Base-by-base conservation (phyloP, 2,329 filamentous ascomycete species). In the Thyridium curvatum region DNA sequence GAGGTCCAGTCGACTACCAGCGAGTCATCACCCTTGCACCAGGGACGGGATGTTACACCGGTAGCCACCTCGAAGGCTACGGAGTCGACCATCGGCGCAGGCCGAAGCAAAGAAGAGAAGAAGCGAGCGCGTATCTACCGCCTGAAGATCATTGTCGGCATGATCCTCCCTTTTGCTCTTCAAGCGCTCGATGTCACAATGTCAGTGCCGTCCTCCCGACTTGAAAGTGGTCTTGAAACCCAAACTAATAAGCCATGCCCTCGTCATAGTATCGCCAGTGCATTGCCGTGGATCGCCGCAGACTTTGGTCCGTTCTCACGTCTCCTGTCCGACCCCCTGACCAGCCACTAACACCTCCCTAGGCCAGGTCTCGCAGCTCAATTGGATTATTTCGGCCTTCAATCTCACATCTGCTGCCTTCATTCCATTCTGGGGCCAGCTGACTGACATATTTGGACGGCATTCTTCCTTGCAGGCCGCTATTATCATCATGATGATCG, bases 331-430 rank as follows among this genome's bases (percentile, higher is more conserved):
- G 8, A 18, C 8, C 12, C 8, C 14, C 16, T 21, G 2, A 21
- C 31, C 34, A 8, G 26, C 28, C 37, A 41, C 45, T 16, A 32
- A 12, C 4, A n/a, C 14, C n/a, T 26, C 2, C 17, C 14, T 38
- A 71, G 70, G 67, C 42, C 55, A 77, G 52, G 52, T 77, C 5
- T 66, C 71, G 14, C 72, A 80, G 46, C 64, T 82, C 2, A 83
- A 81, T 50, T 84, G 79, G 79, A 81, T 86, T 50, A 73, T 84
- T 13, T 80, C 81, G 1, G 68, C 78, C 10, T 86, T 84, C 58
- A 84, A 79, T 37, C 62, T 86, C 12, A 81, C 79, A 1, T 75
- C 77, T 0, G 79, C 80, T 2, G 72, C 79, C 1, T 84, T 84
- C 47, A 78, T 84, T 9, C 79, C 80, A 4, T 71, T 74, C 37